These are phyloP conservation scores for Coemansia sp. DNA, from an alignment of 192 early-diverging fungal genomes.

Conservation along the genomic window DNA sequence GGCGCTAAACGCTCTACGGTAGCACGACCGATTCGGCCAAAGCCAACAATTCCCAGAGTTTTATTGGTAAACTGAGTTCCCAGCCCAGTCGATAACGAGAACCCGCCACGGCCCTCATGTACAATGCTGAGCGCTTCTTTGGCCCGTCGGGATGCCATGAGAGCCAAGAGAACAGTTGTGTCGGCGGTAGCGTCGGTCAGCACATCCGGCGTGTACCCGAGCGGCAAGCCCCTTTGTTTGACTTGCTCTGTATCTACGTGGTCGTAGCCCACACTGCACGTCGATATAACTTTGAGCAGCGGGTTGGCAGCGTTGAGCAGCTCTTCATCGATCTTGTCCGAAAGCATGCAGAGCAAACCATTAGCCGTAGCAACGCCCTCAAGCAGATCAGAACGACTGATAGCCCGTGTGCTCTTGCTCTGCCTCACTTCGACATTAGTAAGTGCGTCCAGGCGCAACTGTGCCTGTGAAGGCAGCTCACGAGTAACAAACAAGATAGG, in stretches of 20 bases:
- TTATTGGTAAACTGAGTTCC: slow-evolving; percentile 76
- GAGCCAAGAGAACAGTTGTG: slow-evolving; percentile 70
- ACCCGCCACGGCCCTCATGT: slow-evolving; percentile 15
- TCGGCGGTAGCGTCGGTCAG: slow-evolving; percentile 89
- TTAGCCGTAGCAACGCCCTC: slow-evolving; percentile 49
- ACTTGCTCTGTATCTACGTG: slow-evolving; percentile 67
- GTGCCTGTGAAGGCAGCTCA: slow-evolving; percentile 41
- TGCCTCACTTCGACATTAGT: slow-evolving; percentile 57
- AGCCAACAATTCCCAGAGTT: slow-evolving; percentile 80
- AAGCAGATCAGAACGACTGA: slow-evolving; percentile 57
- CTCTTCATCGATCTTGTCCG: slow-evolving; percentile 68
- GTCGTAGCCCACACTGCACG: slow-evolving; percentile 80
- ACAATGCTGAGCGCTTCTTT: slow-evolving; percentile 57
- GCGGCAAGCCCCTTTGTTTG: slow-evolving; percentile 46
- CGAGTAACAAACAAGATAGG: slow-evolving; percentile 57
- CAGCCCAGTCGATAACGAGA: slow-evolving; percentile 34
- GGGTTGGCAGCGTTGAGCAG: slow-evolving; percentile 66
- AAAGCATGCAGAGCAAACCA: slow-evolving; percentile 67
- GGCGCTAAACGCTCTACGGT: slow-evolving; percentile 69
- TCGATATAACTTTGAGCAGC: slow-evolving; percentile 70
- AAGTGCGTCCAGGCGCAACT: slow-evolving; percentile 52
- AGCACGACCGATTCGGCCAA: slow-evolving; percentile 80
- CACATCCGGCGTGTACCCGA: slow-evolving; percentile 86
- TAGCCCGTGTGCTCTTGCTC: slow-evolving; percentile 55
- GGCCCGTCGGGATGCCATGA: slow-evolving; percentile 70